phyloP scores from a whole-genome alignment of 2,329 filamentous ascomycete species.

The Shiraia sp. region DNA sequence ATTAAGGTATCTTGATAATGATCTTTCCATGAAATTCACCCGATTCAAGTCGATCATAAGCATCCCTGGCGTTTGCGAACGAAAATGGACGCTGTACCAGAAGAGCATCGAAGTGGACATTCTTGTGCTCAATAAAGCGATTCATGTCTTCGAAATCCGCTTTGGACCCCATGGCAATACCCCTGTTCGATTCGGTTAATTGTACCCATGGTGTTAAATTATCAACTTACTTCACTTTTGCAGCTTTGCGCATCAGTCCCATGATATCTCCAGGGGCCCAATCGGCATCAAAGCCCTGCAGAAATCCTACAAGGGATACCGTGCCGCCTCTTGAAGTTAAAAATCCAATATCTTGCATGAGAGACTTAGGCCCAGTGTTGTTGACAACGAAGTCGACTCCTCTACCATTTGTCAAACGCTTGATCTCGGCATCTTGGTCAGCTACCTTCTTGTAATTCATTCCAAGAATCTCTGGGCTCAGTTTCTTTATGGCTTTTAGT shows the following conservation, averaged over 20 bases:
- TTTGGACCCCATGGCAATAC: constrained; percentile 63
- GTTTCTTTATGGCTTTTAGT: constrained; percentile 48
- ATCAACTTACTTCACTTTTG: constrained; percentile 22
- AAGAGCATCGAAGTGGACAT: constrained; percentile 23
- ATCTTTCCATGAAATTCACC: constrained; percentile 36
- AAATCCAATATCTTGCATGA: constrained; percentile 1
- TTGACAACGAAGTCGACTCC: constrained; percentile 53
- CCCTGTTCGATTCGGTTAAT: constrained; percentile 27
- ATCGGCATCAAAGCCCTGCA: constrained; percentile 50
- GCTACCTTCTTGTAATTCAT: constrained; percentile 57
- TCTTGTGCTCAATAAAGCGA: constrained; percentile 33
- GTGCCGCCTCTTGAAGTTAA: not conserved
- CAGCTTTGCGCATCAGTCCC: constrained; percentile 48
- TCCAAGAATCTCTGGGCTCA: constrained; percentile 49
- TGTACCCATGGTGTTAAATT: not conserved
- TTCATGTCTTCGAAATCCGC: constrained; percentile 50
- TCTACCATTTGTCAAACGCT: constrained; percentile 47
- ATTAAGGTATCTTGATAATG: too few relatives aligned
- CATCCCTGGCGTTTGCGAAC: constrained; percentile 38
- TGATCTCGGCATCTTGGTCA: constrained; percentile 53
- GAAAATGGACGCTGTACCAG: constrained; percentile 38
- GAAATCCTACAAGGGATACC: constrained; percentile 20
- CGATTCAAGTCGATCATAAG: constrained; percentile 39
- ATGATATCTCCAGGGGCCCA: constrained; percentile 52
- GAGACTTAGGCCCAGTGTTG: constrained; percentile 41